phyloP scores from a whole-genome alignment of 2,329 filamentous ascomycete genomes.

The Paradendryphiella salina region DNA sequence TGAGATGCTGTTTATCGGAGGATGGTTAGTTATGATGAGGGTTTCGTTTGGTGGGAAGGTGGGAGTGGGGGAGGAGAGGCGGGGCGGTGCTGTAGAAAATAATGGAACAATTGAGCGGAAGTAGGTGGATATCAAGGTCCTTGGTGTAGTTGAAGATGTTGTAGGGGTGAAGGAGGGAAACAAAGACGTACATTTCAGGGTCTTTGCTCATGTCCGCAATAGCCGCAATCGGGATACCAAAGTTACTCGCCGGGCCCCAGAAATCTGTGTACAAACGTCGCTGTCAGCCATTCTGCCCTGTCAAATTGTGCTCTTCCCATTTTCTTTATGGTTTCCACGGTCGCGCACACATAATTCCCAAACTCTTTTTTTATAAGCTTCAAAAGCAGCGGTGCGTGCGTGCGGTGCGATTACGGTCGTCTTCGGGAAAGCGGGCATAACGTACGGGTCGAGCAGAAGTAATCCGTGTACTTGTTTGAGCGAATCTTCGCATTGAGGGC shows the following conservation, averaged over 20 bases:
- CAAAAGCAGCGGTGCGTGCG: neutral
- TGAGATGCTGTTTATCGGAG: constrained; percentile 57
- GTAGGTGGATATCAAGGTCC: too few relatives aligned
- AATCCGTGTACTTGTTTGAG: constrained; percentile 55
- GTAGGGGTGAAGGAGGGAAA: constrained; percentile 2
- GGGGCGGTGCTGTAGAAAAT: neutral
- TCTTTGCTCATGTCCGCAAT: constrained; percentile 60
- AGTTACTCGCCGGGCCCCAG: constrained; percentile 58
- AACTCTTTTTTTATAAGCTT: neutral
- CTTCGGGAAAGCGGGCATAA: constrained; percentile 23
- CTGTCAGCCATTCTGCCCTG: constrained; percentile 8
- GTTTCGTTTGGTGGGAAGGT: neutral
- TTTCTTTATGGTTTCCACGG: neutral
- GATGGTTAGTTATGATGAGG: constrained; percentile 4
- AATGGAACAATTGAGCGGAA: neutral
- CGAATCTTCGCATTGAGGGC: constrained; percentile 58
- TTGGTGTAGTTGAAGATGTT: neutral
- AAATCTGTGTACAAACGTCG: constrained; percentile 48
- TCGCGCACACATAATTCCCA: neutral
- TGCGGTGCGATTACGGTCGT: neutral
- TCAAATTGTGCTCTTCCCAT: neutral
- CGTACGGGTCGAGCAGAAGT: constrained; percentile 59
- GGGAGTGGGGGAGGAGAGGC: too few relatives aligned
- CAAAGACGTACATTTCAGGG: constrained; percentile 53
- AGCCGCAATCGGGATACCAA: constrained; percentile 58